Base-by-base conservation (phyloP, 345 rosid genomes). In the Gossypium turneri region DNA sequence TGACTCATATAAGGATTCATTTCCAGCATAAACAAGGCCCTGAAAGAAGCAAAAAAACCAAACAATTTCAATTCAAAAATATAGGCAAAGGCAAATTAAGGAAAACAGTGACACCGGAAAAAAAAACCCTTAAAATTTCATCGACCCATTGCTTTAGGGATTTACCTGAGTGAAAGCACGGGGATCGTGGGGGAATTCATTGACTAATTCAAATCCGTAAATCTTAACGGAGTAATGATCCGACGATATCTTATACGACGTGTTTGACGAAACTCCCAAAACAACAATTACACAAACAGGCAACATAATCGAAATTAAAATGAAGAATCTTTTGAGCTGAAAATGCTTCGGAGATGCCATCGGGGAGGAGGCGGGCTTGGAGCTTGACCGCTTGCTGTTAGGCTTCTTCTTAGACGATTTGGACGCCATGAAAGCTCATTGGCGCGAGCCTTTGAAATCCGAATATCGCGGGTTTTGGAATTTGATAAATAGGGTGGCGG, bases 1-100 rank as follows among this genome's bases (percentile, higher is more conserved):
- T 10, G 99, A 95, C 87, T 95, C 99, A n/a, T 66, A 91, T 15
- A 95, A 67, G 15, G 85, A 85, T 73, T 87, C 93, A 67, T 93
- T 85, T 75, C 84, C 97, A 0, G 81, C 87, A 79, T 88, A 95
- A 62, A 95, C 85, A 74, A 95, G 97, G 11, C 99, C 99, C 99
- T 95, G 88, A 62, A 78, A 67, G 2, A 80, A 67, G 9, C 48
- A 70, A 75, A 57, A 58, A 74, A 75, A 9, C 68, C 45, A 60
- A 44, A 10, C 3, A 20, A 13, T 34, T 34, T 51, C 72, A 52
- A 20, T 25, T 34, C 11, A 19, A 73, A 20, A 12, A 27, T 29
- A 70, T 10, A 29, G 15, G 22, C 29, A 53, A 57, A 22, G 20
- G 19, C 45, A 9, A 51, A 48, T 29, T 20, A 20, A n/a, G 16